Evolutionary conservation across 1,139 yeast species (phyloP), one percentile per base, ranked within the genome.

Genomic region (Yamadazyma blattariae): DNA sequence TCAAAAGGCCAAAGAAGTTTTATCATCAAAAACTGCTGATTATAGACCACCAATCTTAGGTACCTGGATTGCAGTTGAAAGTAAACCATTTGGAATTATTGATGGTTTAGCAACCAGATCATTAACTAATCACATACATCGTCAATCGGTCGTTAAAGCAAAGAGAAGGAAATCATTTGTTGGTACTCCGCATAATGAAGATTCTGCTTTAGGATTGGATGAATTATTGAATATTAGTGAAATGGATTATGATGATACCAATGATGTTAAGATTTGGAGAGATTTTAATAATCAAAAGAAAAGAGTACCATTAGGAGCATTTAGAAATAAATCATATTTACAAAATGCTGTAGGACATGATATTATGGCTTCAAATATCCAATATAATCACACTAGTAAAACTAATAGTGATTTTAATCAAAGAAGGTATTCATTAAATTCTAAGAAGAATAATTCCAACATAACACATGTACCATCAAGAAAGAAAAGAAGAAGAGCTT

Each of bases 31-130:
- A 34, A 81, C 84, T 7, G 82, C 86, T 20, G 90, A 90, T 38
- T 80, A 90, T 42, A 67, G 95, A 36, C 97, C 97, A 2, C 98
- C 98, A 2, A 76, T 87, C 18, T 67, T 92, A 39, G 97, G 97
- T 0, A 83, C 96, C 1, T 92, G 97, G 95, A 79, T 82, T 11
- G 85, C 96, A 19, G 56, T 74, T 5, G 86, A 81, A 40, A 75
- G 77, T 34, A 81, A 87, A 48, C 97, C 96, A 0, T 88, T 85
- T 59, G 95, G 96, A 19, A 88, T 92, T 40, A 90, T 92, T 49
- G 97, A 92, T 56, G 97, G 98, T 5, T 70, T 87, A 23, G 81
- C 95, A 1, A 92, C 97, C 0, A 70, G 96, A 38, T 82, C 95
- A 2, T 67, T 89, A 38, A 60, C 45, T 5, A 35, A 32, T 17